Base-by-base conservation (phyloP, 805 yeast species). In the Saccharomyces paradoxus region DNA sequence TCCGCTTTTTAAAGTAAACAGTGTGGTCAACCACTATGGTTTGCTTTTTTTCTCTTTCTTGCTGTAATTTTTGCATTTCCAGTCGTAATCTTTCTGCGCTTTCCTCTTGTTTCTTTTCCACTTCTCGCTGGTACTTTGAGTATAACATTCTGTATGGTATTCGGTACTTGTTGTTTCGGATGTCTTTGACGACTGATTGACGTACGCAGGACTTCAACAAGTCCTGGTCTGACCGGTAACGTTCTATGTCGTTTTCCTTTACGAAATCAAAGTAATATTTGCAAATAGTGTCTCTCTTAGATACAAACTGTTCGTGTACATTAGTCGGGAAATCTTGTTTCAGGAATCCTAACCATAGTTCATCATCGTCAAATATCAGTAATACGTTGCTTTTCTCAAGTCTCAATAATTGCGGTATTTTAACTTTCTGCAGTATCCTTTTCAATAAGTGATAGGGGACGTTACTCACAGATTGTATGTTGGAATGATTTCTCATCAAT, bases 351-450 rank as follows among this genome's bases (percentile, higher is more conserved):
- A 53, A 53, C 78, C 78, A 74, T 1, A 71, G 54, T 10, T 67
- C 68, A 49, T 72, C 75, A 58, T 74, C 77, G 41, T 74, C 77
- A 48, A 74, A 64, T 1, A 73, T 58, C 27, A 70, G 60, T 22
- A 59, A 55, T 0, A 70, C 69, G 54, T 72, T 73, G 2, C 51
- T 54, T 24, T 53, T 50, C 54, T 74, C 78, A 9, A 73, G 51
- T 24, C 61, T 65, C 28, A 58, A 53, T 12, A 74, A 50, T 48
- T 73, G 78, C 10, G 65, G 66, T 8, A 64, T 51, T 14, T 63
- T 65, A 13, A 70, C 60, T 50, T 67, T 66, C 41, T 57, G 53
- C 24, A 74, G 57, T 0, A 70, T 67, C 21, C 63, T 57, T 46
- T 60, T 56, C 14, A 74, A 53, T 37, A 74, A 55, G n/a, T 65